Base-by-base conservation (phyloP, 352 stramenopile species). In the Phytophthora fragariaefolia region DNA sequence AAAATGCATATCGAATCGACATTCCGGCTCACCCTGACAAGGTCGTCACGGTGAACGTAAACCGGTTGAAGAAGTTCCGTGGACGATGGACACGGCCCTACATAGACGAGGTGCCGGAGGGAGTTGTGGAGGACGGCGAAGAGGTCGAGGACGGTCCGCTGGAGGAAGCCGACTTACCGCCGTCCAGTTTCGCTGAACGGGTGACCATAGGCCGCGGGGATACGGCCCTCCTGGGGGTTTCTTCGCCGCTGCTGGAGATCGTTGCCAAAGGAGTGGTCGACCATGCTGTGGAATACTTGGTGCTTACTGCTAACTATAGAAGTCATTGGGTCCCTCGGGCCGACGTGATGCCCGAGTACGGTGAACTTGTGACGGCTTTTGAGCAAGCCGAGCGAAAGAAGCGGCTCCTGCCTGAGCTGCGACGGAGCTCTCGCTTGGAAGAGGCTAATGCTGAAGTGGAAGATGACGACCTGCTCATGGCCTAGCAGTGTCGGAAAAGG, bases 1-100 rank as follows among this genome's bases (percentile, higher is more conserved):
- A 50, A 12, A 59, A 59, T 17, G 18, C 36, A 1, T 59, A 59
- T n/a, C 36, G 24, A 2, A 38, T 49, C 1, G 52, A 59, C 2
- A 59, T 59, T 20, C 52, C 52, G 17, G 15, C 52, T 0, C 52
- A 59, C 22, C 36, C 52, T 10, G 42, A 51, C 27, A 61, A 43
- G 18, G 10, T 46, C 0, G 54, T 61, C 6, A 42, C 54, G 2
- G 27, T 61, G 17, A 61, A 45, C 18, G 40, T 46, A 12, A 62
- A 52, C 18, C 17, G 26, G 8, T 18, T 62, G 18, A 53, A 53
- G n/a, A 32, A 20, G 6, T 62, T 24, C 17, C 23, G 28, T 6
- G 42, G 42, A 3, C 9, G 3, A 7, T 62, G 27, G 40, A 45
- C 18, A 1, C 40, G 54, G 6, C 54, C 54, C 2, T 24, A 15